phyloP scores from a whole-genome alignment of 345 rosid genomes.

The Geranium brycei region DNA sequence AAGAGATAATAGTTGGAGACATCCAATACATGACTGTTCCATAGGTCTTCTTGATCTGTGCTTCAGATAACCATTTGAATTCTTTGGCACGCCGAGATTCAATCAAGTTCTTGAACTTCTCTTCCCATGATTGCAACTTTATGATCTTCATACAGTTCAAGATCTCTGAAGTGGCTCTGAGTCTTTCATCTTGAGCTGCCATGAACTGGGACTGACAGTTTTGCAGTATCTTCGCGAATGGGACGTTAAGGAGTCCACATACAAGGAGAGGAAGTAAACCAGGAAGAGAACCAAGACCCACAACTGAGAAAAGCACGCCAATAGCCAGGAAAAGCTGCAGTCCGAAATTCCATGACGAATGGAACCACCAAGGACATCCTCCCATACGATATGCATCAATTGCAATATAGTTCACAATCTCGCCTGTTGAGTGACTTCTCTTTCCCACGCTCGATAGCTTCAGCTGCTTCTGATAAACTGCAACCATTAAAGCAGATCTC shows the following conservation, averaged over 20 bases:
- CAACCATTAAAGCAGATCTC: slow-evolving; percentile 65
- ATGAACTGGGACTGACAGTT: slow-evolving; percentile 51
- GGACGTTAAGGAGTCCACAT: slow-evolving; percentile 38
- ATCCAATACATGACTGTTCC: slow-evolving; percentile 50
- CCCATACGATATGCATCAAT: slow-evolving; percentile 81
- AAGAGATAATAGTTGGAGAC: slow-evolving; percentile 58
- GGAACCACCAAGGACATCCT: slow-evolving; percentile 72
- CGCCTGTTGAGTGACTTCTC: slow-evolving; percentile 56
- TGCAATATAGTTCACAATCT: slow-evolving; percentile 59
- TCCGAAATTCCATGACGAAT: slow-evolving; percentile 34
- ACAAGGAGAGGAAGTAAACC: slow-evolving; percentile 42
- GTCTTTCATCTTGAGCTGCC: slow-evolving; percentile 59
- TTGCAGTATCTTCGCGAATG: slow-evolving; percentile 44
- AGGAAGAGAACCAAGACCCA: slow-evolving; percentile 50
- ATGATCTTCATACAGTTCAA: slow-evolving; percentile 65
- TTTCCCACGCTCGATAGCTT: slow-evolving; percentile 56
- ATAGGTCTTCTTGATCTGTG: slow-evolving; percentile 37
- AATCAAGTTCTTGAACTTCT: slow-evolving; percentile 46
- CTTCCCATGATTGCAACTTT: slow-evolving; percentile 79
- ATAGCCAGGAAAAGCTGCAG: slow-evolving; percentile 45
- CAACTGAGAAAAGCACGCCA: slow-evolving; percentile 37
- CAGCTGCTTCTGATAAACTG: slow-evolving; percentile 48
- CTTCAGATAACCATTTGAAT: slow-evolving; percentile 48
- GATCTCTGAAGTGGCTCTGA: slow-evolving; percentile 53
- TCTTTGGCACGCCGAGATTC: slow-evolving; percentile 41